These are phyloP conservation scores for Parathielavia hyrcaniae DNA, from an alignment of 495 filamentous ascomycete genomes.

Conservation along the genomic window DNA sequence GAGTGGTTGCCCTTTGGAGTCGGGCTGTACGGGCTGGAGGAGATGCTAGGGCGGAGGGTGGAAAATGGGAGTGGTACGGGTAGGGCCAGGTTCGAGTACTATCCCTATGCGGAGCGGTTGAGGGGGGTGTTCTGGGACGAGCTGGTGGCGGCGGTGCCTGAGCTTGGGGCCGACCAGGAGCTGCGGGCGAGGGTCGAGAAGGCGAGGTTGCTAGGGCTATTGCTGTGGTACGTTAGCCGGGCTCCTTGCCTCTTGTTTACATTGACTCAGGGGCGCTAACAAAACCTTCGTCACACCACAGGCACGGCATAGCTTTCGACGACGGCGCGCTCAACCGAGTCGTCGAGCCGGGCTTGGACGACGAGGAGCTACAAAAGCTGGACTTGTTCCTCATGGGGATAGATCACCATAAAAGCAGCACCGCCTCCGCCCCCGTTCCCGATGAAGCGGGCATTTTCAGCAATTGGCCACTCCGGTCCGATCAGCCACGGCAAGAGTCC, in stretches of 20 bases:
- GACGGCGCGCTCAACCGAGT: constrained; percentile 49
- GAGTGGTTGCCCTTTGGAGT: constrained; percentile 53
- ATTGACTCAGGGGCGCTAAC: neutral
- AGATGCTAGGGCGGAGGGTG: constrained; percentile 42
- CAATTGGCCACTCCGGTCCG: too few species aligned
- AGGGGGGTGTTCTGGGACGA: constrained; percentile 45
- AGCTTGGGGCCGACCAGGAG: constrained; percentile 24
- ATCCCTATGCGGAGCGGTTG: constrained; percentile 35
- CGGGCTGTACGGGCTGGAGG: constrained; percentile 51
- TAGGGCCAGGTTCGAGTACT: constrained; percentile 37
- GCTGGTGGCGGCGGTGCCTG: constrained; percentile 34
- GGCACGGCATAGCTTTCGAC: constrained; percentile 57
- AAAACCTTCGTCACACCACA: neutral
- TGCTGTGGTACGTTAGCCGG: constrained; percentile 36
- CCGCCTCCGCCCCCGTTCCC: neutral
- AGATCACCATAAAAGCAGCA: neutral
- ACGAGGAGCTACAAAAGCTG: constrained; percentile 44
- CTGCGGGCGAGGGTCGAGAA: constrained; percentile 32
- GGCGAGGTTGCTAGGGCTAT: constrained; percentile 46
- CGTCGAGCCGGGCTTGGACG: constrained; percentile 44
- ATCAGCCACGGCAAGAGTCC: too few species aligned
- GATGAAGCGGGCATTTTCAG: neutral
- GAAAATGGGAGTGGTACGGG: neutral
- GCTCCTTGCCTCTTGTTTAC: neutral
- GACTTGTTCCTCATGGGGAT: constrained; percentile 27